Evolutionary conservation across 1,284 basidiomycete genomes (phyloP).

Genomic region (Puccinia sorghi): DNA sequence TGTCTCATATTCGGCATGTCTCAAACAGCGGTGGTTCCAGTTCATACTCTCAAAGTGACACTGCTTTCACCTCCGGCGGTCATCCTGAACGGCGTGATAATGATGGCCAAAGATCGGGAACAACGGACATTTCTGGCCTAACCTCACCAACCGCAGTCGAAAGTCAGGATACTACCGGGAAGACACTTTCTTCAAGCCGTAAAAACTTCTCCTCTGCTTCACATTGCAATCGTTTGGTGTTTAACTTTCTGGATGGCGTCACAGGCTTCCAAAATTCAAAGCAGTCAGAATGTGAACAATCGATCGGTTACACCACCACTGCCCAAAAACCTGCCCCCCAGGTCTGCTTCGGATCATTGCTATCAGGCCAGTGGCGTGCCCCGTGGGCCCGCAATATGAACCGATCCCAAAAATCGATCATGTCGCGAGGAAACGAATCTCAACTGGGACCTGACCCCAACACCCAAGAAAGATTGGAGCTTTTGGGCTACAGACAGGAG

Average conservation of each 20-base stretch:
- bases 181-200: background rate
- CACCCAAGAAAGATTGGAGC: constrained; percentile 21
- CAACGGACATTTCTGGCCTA: constrained; percentile 1
- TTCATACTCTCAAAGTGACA: background rate
- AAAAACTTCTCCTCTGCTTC: background rate
- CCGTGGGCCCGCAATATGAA: background rate
- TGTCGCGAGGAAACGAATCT: background rate
- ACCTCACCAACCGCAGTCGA: background rate
- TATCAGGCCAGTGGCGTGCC: background rate
- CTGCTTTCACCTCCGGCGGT: background rate
- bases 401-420: background rate
- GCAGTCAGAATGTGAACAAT: background rate
- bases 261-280: background rate
- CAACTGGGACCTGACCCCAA: background rate
- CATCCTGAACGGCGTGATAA: background rate
- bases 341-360: background rate
- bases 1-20: background rate
- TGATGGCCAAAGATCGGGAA: background rate
- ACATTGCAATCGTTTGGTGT: too few species aligned
- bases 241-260: background rate
- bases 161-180: background rate
- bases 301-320: background rate
- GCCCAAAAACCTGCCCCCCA: background rate
- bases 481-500: constrained; percentile 46
- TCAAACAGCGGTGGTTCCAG: background rate